Evolutionary conservation across 768 basidiomycete species (phyloP).

Genomic region (Leccinellum luteum): DNA sequence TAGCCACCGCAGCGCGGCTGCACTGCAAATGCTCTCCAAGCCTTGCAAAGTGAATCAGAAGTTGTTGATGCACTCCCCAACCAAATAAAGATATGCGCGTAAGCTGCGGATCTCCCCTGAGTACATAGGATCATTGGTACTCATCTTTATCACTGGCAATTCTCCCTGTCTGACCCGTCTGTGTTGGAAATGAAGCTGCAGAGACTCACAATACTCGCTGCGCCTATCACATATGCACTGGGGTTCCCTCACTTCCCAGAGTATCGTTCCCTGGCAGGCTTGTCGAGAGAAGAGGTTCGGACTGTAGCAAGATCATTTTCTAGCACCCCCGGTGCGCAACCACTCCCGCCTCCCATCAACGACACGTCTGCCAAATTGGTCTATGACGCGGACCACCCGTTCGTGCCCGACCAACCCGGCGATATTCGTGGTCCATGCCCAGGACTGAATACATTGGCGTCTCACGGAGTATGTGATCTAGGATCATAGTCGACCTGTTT

Average conservation of each 20-base stretch:
- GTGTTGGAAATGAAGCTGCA: constrained; percentile 5
- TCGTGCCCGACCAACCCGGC: constrained; percentile 6
- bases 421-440: constrained; percentile 28
- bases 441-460: constrained; percentile 25
- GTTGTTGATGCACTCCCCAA: background rate
- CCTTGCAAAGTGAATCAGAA: background rate
- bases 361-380: constrained; percentile 26
- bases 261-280: constrained; percentile 21
- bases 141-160: background rate
- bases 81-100: too few species aligned
- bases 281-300: constrained; percentile 16
- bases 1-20: background rate
- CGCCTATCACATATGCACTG: constrained; percentile 4
- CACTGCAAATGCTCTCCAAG: background rate
- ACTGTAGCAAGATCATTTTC: constrained; percentile 12
- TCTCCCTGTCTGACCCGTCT: background rate
- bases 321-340: constrained; percentile 23
- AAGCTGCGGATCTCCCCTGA: too few species aligned
- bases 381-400: constrained; percentile 19
- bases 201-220: background rate
- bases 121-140: constrained; percentile 1
- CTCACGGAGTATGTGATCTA: constrained; percentile 23
- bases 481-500: background rate
- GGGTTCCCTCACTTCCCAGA: constrained; percentile 19
- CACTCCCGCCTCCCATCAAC: constrained; percentile 20